phyloP scores from a whole-genome alignment of 2,329 filamentous ascomycete genomes.

The Geosmithia flava region DNA sequence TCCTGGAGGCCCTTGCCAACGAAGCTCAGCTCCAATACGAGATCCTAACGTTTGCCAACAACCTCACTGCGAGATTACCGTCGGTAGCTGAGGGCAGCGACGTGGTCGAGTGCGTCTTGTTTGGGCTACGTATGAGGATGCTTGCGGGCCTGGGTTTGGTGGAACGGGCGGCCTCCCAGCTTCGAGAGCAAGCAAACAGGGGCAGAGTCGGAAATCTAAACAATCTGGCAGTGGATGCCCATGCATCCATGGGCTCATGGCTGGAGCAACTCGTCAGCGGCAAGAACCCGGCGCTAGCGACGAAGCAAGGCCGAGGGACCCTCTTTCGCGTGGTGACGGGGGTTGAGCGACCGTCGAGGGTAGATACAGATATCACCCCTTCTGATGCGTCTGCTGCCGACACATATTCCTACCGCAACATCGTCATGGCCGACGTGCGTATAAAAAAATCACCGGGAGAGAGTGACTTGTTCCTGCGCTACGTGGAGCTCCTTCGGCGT shows the following conservation, averaged over 20 bases:
- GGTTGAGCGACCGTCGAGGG: not conserved
- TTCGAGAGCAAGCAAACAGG: not conserved
- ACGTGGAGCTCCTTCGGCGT: conserved; percentile 2
- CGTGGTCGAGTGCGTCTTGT: not conserved
- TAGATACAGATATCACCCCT: not conserved
- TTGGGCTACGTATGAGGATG: not conserved
- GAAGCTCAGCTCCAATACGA: not conserved
- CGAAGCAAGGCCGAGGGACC: not conserved
- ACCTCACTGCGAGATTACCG: not conserved
- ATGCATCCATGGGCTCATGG: not conserved
- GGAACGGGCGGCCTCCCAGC: not conserved
- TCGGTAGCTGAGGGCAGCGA: not conserved
- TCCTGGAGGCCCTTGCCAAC: not conserved
- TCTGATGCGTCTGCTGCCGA: not conserved
- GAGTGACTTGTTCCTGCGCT: not conserved
- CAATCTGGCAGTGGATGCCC: not conserved
- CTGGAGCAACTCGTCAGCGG: not conserved
- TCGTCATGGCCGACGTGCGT: not conserved
- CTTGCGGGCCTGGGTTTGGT: conserved; percentile 1
- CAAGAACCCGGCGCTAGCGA: not conserved
- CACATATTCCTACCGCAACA: not conserved
- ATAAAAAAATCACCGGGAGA: not conserved
- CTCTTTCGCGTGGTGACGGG: conserved; percentile 1
- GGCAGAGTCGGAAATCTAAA: not conserved
- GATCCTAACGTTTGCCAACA: conserved; percentile 2